phyloP scores from a whole-genome alignment of 2,329 filamentous ascomycete species.

The Shiraia bambusicola region DNA sequence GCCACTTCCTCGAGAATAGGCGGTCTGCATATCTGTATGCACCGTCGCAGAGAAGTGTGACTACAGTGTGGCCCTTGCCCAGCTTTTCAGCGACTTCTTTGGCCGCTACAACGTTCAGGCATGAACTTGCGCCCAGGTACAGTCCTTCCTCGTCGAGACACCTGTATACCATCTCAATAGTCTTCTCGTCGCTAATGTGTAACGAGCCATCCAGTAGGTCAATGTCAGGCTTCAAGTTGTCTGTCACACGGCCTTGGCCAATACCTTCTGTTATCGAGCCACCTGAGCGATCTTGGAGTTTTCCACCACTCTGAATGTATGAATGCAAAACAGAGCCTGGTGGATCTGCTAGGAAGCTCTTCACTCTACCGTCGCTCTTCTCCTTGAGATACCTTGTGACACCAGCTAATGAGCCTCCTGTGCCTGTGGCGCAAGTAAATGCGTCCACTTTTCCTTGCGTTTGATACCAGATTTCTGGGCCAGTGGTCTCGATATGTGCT shows the following conservation, averaged over 20 bases:
- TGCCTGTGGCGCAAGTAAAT: conserved; percentile 94
- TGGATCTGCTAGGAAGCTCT: conserved; percentile 88
- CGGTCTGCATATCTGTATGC: conserved; percentile 97
- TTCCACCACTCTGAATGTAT: conserved; percentile 83
- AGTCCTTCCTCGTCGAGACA: conserved; percentile 94
- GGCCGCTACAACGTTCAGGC: conserved; percentile 91
- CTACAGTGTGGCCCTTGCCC: conserved; percentile 84
- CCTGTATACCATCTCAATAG: conserved; percentile 95
- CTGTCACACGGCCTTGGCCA: conserved; percentile 93
- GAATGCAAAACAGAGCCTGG: conserved; percentile 91
- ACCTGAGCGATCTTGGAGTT: conserved; percentile 76
- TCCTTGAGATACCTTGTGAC: conserved; percentile 88
- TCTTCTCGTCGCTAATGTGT: conserved; percentile 87
- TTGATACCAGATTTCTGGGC: conserved; percentile 95
- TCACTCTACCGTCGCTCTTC: conserved; percentile 72
- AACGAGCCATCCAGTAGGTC: conserved; percentile 81
- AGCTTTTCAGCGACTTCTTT: conserved; percentile 91
- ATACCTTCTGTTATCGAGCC: conserved; percentile 97
- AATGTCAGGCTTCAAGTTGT: conserved; percentile 86
- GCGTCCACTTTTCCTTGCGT: conserved; percentile 83
- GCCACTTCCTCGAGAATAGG: conserved; percentile 88
- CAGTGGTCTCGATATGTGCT: conserved; percentile 95
- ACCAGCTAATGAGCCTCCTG: conserved; percentile 86
- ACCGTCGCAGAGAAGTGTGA: conserved; percentile 91
- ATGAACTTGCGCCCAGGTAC: conserved; percentile 91